Evolutionary conservation across 2,329 filamentous ascomycete species (phyloP), one percentile per base, ranked within the genome.

Genomic region (Talaromyces piceae): DNA sequence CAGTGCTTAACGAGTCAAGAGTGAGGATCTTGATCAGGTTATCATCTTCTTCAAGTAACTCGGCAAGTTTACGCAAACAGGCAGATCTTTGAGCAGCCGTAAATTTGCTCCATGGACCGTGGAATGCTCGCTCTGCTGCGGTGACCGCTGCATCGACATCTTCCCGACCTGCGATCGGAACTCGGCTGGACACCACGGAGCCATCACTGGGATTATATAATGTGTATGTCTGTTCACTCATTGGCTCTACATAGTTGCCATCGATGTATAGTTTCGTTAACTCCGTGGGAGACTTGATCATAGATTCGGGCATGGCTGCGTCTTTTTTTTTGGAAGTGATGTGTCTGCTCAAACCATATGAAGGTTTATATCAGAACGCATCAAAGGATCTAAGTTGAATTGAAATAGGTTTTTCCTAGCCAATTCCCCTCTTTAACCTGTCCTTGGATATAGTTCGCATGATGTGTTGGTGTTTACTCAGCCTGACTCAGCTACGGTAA

Each of bases 1-100:
- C 58, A n/a, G 53, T 54, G 3, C 51, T 37, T 11, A 55, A 45
- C 2, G 57, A 51, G 23, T 59, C 58, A 20, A 58, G 47, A 8
- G 53, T 54, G 13, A 54, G 41, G 20, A 56, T 47, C 12, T 39
- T 25, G 7, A 47, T 46, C 4, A 52, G 11, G 8, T 18, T 28
- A 16, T 47, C 44, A 22, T 56, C 27, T 12, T 54, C 46, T 11
- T 54, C 52, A 5, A 56, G 30, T 8, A 56, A 18, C 12, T 47
- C 49, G 3, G 54, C 52, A 41, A 56, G 37, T 31, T 46, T 52
- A 39, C 47, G 33, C 16, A 56, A 23, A 27, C 54, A 56, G 16
- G 51, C 46, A 18, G 54, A 50, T 16, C 52, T 23, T 27, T 54
- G 49, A 1, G 49, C 23, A 9, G 41, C 52, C 2, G 52, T 52